These are phyloP conservation scores for Saturnispora galanensis DNA, from an alignment of 805 yeast species.

Conservation along the genomic window DNA sequence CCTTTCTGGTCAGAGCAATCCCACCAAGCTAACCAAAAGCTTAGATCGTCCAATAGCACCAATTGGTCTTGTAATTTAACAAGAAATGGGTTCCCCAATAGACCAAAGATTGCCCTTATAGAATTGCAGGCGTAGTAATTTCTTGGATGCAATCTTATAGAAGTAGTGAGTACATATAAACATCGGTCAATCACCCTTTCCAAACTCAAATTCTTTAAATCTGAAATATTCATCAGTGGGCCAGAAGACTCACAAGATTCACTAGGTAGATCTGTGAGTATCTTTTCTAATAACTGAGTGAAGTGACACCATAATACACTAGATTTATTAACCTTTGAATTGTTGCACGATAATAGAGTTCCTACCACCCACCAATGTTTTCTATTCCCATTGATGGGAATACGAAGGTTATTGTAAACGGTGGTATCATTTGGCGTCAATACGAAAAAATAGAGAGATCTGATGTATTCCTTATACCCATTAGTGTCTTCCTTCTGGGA, in stretches of 20 bases:
- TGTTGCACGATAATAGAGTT: slow-evolving; percentile 15
- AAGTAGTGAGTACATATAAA: slow-evolving; percentile 11
- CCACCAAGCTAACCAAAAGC: slow-evolving; percentile 8
- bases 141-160: slow-evolving; percentile 32
- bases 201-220: not conserved
- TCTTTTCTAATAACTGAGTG: not conserved
- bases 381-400: not conserved
- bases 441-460: too few relatives aligned
- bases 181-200: not conserved
- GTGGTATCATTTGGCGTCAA: slow-evolving; percentile 3
- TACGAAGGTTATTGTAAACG: not conserved
- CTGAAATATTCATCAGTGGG: not conserved
- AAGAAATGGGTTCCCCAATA: not conserved
- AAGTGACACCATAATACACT: slow-evolving; percentile 26
- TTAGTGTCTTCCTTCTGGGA: too few relatives aligned
- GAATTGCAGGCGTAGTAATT: slow-evolving; percentile 43
- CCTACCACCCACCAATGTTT: slow-evolving; percentile 8
- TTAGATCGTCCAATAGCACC: slow-evolving; percentile 7
- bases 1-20: too few relatives aligned
- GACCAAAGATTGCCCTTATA: slow-evolving; percentile 17
- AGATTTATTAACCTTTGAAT: slow-evolving; percentile 27
- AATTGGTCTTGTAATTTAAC: not conserved
- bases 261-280: not conserved
- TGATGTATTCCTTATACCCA: too few relatives aligned
- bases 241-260: not conserved